Evolutionary conservation across 345 rosid species (phyloP).

Genomic region (Boechera retrofracta): DNA sequence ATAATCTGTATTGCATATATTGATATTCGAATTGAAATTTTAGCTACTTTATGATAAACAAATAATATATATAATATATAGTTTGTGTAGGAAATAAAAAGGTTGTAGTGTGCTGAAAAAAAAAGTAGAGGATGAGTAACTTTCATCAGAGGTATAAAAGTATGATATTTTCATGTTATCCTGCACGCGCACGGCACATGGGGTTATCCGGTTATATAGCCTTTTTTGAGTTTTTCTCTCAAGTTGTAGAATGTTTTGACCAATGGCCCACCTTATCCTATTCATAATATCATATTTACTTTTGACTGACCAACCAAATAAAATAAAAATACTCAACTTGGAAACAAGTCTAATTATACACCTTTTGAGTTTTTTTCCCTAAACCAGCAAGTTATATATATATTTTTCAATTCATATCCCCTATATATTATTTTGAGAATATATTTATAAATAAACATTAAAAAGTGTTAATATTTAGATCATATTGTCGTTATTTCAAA

Average conservation of each 20-base stretch:
- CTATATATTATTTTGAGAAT: too few species aligned
- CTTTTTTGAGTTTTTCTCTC: slow-evolving; percentile 31
- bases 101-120: slow-evolving; percentile 3
- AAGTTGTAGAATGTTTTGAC: slow-evolving; percentile 44
- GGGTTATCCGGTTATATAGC: background rate
- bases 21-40: slow-evolving; percentile 38
- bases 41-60: slow-evolving; percentile 2
- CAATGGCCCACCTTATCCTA: slow-evolving; percentile 40
- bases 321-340: background rate
- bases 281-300: slow-evolving; percentile 21
- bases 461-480: too few species aligned
- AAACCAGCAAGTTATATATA: background rate
- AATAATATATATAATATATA: background rate
- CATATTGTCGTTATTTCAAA: too few species aligned
- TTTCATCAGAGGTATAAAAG: slow-evolving; percentile 31
- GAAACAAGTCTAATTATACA: slow-evolving; percentile 12
- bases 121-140: slow-evolving; percentile 26
- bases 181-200: slow-evolving; percentile 49
- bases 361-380: background rate
- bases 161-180: slow-evolving; percentile 38
- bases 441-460: too few species aligned
- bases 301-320: slow-evolving; percentile 10
- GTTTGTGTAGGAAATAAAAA: slow-evolving; percentile 1
- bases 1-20: slow-evolving; percentile 42
- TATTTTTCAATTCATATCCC: background rate